Percentiles rank a stretch among this genome's conserved stretches.
Conservation (phyloP, 495 filamentous ascomycete species). For the Cairneyella variabilis region DNA sequence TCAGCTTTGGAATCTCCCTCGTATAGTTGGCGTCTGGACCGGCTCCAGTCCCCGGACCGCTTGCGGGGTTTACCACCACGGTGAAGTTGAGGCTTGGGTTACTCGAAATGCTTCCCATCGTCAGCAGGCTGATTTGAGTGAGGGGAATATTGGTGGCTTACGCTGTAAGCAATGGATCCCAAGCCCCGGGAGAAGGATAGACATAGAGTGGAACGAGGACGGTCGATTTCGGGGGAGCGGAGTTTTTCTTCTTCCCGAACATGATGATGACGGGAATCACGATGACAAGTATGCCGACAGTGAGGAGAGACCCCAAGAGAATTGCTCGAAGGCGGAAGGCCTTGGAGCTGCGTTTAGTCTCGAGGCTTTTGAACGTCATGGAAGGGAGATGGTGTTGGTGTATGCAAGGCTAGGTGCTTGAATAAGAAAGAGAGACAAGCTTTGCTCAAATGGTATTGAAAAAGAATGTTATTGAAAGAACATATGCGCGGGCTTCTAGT, state of each 20-base stretch:
- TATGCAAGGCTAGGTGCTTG: background rate
- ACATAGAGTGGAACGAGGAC: conserved; percentile 54
- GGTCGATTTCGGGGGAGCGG: background rate
- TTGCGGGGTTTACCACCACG: conserved; percentile 53
- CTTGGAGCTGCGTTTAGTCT: background rate
- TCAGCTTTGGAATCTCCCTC: conserved; percentile 41
- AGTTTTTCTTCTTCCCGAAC: background rate
- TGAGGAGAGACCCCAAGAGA: background rate
- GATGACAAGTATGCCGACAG: no score
- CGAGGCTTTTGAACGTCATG: background rate
- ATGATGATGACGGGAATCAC: background rate
- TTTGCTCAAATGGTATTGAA: no score
- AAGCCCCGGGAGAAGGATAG: conserved; percentile 47
- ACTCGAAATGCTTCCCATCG: conserved; percentile 4
- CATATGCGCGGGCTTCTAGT: no score
- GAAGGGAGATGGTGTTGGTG: background rate
- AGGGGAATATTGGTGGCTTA: background rate
- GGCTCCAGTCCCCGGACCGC: conserved; percentile 43
- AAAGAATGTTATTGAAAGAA: no score
- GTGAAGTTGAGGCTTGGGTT: conserved; percentile 47
- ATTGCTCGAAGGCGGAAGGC: background rate
- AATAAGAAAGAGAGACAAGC: no score
- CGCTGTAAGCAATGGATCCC: conserved; percentile 44
- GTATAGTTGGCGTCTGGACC: conserved; percentile 50
- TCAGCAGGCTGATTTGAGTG: background rate